phyloP scores from a whole-genome alignment of 176 grass and related monocot genomes.

The Raddia guianensis region DNA sequence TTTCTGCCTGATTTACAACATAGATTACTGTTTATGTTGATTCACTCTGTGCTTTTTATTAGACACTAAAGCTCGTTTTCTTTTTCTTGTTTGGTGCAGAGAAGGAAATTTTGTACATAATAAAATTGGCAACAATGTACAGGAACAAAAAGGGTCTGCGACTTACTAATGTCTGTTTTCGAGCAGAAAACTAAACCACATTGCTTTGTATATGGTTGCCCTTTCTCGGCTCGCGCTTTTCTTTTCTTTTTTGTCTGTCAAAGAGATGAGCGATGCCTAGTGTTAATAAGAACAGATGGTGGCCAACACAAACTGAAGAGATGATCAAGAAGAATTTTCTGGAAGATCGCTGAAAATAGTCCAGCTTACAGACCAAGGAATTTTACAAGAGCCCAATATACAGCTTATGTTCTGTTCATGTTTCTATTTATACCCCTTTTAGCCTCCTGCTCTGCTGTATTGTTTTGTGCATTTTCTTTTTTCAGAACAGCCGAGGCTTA shows the following conservation, averaged over 20 bases:
- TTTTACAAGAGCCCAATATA: constrained; percentile 20
- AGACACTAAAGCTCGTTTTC: neutral
- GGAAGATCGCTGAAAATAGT: constrained; percentile 34
- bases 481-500: constrained; percentile 45
- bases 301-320: constrained; percentile 24
- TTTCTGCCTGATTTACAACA: constrained; percentile 11
- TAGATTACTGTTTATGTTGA: neutral
- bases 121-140: constrained; percentile 51
- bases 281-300: constrained; percentile 49
- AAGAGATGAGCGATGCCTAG: constrained; percentile 18
- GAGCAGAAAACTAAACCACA: constrained; percentile 25
- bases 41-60: constrained; percentile 4
- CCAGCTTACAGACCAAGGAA: constrained; percentile 17
- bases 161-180: constrained; percentile 39
- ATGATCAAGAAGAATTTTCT: constrained; percentile 31
- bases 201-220: constrained; percentile 42
- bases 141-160: constrained; percentile 35
- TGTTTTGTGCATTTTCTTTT: constrained; percentile 14
- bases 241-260: constrained; percentile 21
- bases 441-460: constrained; percentile 40
- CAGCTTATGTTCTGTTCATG: constrained; percentile 8
- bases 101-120: constrained; percentile 63
- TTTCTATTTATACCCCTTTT: constrained; percentile 30
- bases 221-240: constrained; percentile 4
- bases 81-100: constrained; percentile 48